phyloP scores from a whole-genome alignment of 2,329 filamentous ascomycete genomes.

The Pyrenophora teres region DNA sequence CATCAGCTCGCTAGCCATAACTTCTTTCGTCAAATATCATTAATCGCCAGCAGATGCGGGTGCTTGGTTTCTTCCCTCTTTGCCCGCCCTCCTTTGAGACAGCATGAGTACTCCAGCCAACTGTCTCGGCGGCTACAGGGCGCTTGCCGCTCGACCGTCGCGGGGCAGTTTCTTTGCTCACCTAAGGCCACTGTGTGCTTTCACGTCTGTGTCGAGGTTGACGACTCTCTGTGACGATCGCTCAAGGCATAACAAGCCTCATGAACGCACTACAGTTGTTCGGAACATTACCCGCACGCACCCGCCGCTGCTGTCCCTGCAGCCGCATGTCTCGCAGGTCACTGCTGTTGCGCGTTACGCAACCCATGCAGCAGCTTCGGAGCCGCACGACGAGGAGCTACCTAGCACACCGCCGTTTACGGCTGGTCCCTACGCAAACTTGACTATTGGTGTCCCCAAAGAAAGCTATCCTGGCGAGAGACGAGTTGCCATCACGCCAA shows the following conservation, averaged over 20 bases:
- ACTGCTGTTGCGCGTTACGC: constrained; percentile 38
- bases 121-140: constrained; percentile 34
- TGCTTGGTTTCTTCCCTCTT: constrained; percentile 24
- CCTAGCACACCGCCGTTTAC: constrained; percentile 44
- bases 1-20: constrained; percentile 12
- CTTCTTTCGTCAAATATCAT: constrained; percentile 2
- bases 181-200: constrained; percentile 25
- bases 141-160: constrained; percentile 30
- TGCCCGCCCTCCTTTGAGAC: constrained; percentile 28
- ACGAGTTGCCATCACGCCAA: constrained; percentile 81
- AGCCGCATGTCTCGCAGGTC: constrained; percentile 32
- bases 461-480: constrained; percentile 81
- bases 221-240: constrained; percentile 27
- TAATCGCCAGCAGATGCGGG: constrained; percentile 42
- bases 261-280: constrained; percentile 22
- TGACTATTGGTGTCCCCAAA: constrained; percentile 78
- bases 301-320: constrained; percentile 32
- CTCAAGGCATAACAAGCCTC: constrained; percentile 17
- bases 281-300: constrained; percentile 34
- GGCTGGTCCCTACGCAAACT: constrained; percentile 66
- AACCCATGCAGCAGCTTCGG: constrained; percentile 33
- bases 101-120: constrained; percentile 39
- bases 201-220: constrained; percentile 20
- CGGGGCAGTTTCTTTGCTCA: constrained; percentile 24
- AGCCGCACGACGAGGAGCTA: constrained; percentile 44